Base-by-base conservation (phyloP, 176 grass and related monocot species). In the Musa schizocarpa region DNA sequence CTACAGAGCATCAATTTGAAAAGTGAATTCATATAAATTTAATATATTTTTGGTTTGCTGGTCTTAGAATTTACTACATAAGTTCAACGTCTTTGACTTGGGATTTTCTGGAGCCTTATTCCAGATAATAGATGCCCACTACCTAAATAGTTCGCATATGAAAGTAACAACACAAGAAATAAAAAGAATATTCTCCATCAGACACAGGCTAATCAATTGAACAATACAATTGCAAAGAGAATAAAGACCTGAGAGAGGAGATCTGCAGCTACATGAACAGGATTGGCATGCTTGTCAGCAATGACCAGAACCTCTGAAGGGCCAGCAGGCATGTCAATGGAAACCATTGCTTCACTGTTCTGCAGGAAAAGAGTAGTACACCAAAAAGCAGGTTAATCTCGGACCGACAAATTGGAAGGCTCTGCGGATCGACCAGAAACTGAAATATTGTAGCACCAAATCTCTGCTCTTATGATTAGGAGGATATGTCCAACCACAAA, bases 301-400 rank as follows among this genome's bases (percentile, higher is more conserved):
- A 98, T 93, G 51, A 98, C 94, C 51, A 98, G 61, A 77, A 98
- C 94, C 78, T 98, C 94, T 67, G 94, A 98, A 81, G 94, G 90
- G 13, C 90, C 94, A 68, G 90, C 94, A 51, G 94, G 94, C 94
- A 98, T 98, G 59, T 98, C 94, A 76, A 98, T 93, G 54, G 90
- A 93, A 58, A 98, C 82, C 90, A 98, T 98, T 76, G 90, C 90
- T 91, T 98, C 94, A 81, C 94, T 98, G 83, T 98, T 98, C 94
- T 98, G 90, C 22, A 22, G 22, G 22, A 22, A 22, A 22, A 22
- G 22, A 22, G 22, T 0, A 22, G 22, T 22, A 22, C 22, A 22
- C 22, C 22, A 22, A 22, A 22, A 22, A 22, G 22, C 22, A 22
- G 22, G 22, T 22, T 22, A 22, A 22, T 22, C 22, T 22, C 22